Evolutionary conservation across 257 asterid species (phyloP), one percentile per base, ranked within the genome.

Genomic region (Dorcoceras hygrometricum): DNA sequence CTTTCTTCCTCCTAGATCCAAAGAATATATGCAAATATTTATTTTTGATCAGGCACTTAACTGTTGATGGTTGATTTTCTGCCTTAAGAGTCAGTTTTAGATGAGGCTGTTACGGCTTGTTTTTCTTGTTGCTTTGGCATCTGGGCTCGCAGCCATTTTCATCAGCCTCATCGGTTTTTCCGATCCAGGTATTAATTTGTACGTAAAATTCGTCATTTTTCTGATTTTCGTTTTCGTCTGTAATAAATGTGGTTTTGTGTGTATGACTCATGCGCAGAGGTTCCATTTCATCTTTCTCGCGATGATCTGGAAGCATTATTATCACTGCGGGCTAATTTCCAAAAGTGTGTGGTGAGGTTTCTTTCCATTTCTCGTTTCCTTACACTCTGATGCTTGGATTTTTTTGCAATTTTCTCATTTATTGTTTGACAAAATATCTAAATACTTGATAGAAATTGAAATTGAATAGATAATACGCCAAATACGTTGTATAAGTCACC

Each of bases 291-390:
- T 70, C 67, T 85, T 39, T 81, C 96, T 0, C 58, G 63, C 48
- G 86, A 83, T 68, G 98, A 89, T 77, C 72, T 80, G 71, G 85
- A 85, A 29, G 89, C 98, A n/a, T 74, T 91, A 76, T 73, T 64
- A 68, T 74, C 88, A 43, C 79, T 91, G 69, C 95, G 76, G 75
- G 56, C 64, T 63, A 78, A 78, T 58, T 91, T 91, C 79, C 81
- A 77, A 74, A 83, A 85, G 83, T 91, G 98, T 67, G 96, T 91
- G 87, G 97, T 91, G 72, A 82, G 96, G 79, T 71, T 39, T 59
- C 19, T 6, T 57, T 48, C 48, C 24, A 48, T 5, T 57, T 66
- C 25, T 65, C 62, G 16, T 48, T 65, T 51, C 2, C 34, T 4
- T 51, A 16, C 8, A 36, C 23, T 57, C 19, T 8, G 16, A 25